Evolutionary conservation across 306 rosid species (phyloP), one percentile per base, ranked within the genome.

Genomic region (Corylus heterophylla): DNA sequence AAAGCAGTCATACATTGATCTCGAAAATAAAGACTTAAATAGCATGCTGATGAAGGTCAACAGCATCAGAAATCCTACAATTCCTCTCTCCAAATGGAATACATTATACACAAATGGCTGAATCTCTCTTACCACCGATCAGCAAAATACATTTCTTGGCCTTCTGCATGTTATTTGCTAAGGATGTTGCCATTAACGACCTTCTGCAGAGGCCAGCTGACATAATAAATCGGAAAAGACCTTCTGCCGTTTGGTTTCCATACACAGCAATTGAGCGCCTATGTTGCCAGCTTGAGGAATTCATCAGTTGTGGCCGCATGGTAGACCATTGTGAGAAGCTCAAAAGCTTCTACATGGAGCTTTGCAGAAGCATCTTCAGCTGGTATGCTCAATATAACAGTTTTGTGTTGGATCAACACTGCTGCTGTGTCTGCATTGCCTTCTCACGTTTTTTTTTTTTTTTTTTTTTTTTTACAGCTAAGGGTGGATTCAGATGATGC

Each of bases 161-260:
- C 50, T 67, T 22, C 37, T 49, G 48, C 72, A 11, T 18, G 50
- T 58, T 71, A 25, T 56, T 45, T 75, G 67, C 84, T 63, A 25
- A 71, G 69, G 48, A 54, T 71, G 66, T 83, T 62, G 31, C 37
- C 54, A 50, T 64, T 35, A 71, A 81, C 74, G 44, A 62, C 79
- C 44, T 70, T 85, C 51, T 87, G 77, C 92, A 94, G 98, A 84
- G 89, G 80, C 92, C 94, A 4, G 88, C 87, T 20, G 94, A 92
- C 82, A 69, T 95, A 77, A 73, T 91, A 59, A 91, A 78, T 67
- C 81, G 98, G 79, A 95, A 95, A 89, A 92, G 74, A 76, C 91
- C 96, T 66, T 88, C 87, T 80, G 97, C 94, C 37, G 90, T 83
- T 80, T 95, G 96, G 94, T 92, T 95, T 79, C 97, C 98, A 2